A percentile compares a stretch with the other conserved stretches of the same genome.
Conservation (phyloP, 208 protist genomes). For the Angomonas ambiguus region DNA sequence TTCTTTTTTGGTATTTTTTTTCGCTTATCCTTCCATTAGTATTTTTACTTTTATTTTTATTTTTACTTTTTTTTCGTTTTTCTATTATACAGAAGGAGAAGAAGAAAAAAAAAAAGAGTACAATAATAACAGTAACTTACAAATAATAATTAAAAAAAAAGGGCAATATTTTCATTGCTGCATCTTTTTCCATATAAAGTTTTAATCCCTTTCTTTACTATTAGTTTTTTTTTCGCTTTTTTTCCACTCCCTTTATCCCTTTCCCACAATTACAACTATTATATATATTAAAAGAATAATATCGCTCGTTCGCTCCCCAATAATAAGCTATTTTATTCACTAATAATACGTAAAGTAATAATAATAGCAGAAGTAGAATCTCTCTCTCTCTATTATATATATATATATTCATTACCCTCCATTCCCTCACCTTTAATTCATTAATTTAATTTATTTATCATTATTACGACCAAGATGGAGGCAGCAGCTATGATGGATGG, state of each 20-base stretch:
- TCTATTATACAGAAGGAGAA: neutral
- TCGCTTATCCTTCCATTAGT: constrained; percentile 1
- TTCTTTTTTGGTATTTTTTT: constrained; percentile 11
- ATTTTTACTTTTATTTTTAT: constrained; percentile 1
- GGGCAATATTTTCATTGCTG: too few species aligned
- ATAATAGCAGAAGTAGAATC: neutral
- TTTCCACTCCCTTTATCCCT: constrained; percentile 7
- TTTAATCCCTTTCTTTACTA: neutral
- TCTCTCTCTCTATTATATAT: constrained; percentile 8
- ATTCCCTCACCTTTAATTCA: neutral
- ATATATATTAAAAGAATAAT: neutral
- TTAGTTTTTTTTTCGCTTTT: constrained; percentile 11
- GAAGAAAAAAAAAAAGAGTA: neutral
- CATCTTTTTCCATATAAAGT: neutral
- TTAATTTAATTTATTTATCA: neutral
- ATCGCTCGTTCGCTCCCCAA: too few species aligned
- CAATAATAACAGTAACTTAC: neutral
- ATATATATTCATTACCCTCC: constrained; percentile 9
- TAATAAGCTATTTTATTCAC: neutral
- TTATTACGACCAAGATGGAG: too few species aligned
- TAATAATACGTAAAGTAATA: neutral
- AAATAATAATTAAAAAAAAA: neutral
- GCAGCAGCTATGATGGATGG: neutral
- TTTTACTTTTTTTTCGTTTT: constrained; percentile 4
- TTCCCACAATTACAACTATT: constrained; percentile 1